phyloP scores from a whole-genome alignment of 1,284 basidiomycete genomes.

The Cutaneotrichosporon dermatis region DNA sequence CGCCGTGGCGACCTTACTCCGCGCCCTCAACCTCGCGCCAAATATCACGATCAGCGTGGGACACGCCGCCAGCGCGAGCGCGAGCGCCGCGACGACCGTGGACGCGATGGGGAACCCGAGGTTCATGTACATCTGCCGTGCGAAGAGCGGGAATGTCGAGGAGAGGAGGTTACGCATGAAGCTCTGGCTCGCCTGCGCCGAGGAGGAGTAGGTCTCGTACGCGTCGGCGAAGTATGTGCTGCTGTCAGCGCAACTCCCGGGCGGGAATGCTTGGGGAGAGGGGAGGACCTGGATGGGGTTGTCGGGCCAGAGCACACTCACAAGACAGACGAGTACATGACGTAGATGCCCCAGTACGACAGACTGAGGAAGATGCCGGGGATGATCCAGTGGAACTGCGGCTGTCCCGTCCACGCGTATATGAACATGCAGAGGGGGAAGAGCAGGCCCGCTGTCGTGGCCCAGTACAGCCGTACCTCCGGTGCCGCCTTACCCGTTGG shows the following conservation, averaged over 20 bases:
- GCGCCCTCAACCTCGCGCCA: conserved; percentile 37
- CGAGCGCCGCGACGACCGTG: conserved; percentile 42
- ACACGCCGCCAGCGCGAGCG: conserved; percentile 35
- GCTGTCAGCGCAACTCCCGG: no score
- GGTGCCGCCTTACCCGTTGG: conserved; percentile 47
- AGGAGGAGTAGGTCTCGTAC: conserved; percentile 46
- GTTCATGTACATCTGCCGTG: conserved; percentile 37
- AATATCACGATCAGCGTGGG: conserved; percentile 44
- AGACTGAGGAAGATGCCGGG: conserved; percentile 34
- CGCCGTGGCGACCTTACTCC: conserved; percentile 41
- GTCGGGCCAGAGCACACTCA: no score
- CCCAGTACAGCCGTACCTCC: conserved; percentile 51
- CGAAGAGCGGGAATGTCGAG: conserved; percentile 43
- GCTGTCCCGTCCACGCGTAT: conserved; percentile 44
- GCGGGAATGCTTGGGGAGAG: no score
- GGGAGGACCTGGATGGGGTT: no score
- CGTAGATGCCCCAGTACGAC: conserved; percentile 35
- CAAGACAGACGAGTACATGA: conserved; percentile 41
- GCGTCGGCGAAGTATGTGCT: conserved; percentile 44
- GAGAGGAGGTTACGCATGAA: conserved; percentile 43
- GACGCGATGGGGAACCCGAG: conserved; percentile 43
- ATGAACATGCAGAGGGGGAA: conserved; percentile 39
- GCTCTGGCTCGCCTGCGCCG: conserved; percentile 47
- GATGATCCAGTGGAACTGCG: conserved; percentile 35
- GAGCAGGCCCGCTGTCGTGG: conserved; percentile 44